Base-by-base conservation (phyloP, 1,284 basidiomycete genomes). In the Tilletiaria anomala region DNA sequence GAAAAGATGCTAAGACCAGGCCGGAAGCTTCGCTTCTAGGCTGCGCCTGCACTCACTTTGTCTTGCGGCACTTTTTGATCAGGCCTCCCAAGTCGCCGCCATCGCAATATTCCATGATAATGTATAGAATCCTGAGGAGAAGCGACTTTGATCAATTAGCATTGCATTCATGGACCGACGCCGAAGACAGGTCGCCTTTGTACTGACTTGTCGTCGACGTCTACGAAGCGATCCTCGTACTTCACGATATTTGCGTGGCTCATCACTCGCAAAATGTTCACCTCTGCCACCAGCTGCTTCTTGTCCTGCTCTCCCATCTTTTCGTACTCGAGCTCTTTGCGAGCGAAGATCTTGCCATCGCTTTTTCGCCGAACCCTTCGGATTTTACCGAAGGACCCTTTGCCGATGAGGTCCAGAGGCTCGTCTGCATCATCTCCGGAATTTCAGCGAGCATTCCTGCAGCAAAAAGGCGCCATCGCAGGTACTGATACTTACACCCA, bases 331-430 rank as follows among this genome's bases (percentile, higher is more conserved):
- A 97, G 78, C 68, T 96, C 86, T 65, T 96, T 94, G 32, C 87
- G 73, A 1, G 89, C 91, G 56, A 89, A 82, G 35, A 87, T 71
- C 82, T 86, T 63, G 37, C 85, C 85, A 69, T 96, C 91, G 5
- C 76, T 70, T 63, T 83, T 82, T 54, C 89, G 72, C 50, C 78
- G 73, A 15, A 94, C 87, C 71, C 91, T 93, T 49, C 85, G 79
- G 56, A 96, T 94, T 52, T 91, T 82, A 2, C 91, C 89, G 72
- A 96, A 97, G 8, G 83, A 85, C n/a, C 89, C 89, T 55, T 88
- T 91, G 5, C 91, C 89, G 42, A 97, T 91, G 48, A 91, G 75
- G 54, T 88, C 85, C 37, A 89, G 73, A 4, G 84, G 73, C 51
- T 89, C 86, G 64, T 91, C 42, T 47, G 31, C 6, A 17, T 3